Percentiles rank a stretch among this genome's conserved stretches.
phyloP scores from a whole-genome alignment of 139 green algal species.

The Nannochloris sp. region DNA sequence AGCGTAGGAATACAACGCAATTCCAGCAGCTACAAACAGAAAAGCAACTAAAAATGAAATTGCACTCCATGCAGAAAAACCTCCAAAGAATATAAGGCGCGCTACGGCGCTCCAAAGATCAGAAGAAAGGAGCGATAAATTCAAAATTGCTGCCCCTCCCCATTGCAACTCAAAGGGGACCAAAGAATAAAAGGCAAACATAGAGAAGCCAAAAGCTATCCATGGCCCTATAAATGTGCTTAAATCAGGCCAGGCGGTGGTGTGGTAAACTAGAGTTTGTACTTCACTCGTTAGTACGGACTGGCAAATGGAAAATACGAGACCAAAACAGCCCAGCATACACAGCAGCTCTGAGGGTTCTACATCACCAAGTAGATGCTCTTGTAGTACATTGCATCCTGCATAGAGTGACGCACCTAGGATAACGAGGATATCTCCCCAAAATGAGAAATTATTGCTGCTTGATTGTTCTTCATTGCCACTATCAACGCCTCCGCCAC shows the following conservation, averaged over 20 bases:
- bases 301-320: no score
- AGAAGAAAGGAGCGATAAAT: conserved; percentile 68
- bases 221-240: conserved; percentile 24
- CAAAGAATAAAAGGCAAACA: conserved; percentile 62
- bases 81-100: conserved; percentile 49
- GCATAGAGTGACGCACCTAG: conserved; percentile 60
- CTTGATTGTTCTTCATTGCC: no score
- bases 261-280: conserved; percentile 30
- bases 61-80: conserved; percentile 2
- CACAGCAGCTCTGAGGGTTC: conserved; percentile 29
- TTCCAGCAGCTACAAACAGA: conserved; percentile 12
- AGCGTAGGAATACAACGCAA: conserved; percentile 8
- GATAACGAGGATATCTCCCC: conserved; percentile 65
- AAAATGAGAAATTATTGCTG: conserved; percentile 12
- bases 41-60: conserved; percentile 14
- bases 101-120: conserved; percentile 52
- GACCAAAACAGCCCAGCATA: conserved; percentile 44
- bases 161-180: conserved; percentile 41
- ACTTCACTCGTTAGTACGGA: no score
- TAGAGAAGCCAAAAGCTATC: conserved; percentile 33
- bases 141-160: conserved; percentile 59
- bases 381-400: conserved; percentile 54
- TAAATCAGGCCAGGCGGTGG: not conserved
- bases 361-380: conserved; percentile 24
- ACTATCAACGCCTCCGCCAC: conserved; percentile 13